Base-by-base conservation (phyloP, 2,329 filamentous ascomycete genomes). In the Trichophyton simii region DNA sequence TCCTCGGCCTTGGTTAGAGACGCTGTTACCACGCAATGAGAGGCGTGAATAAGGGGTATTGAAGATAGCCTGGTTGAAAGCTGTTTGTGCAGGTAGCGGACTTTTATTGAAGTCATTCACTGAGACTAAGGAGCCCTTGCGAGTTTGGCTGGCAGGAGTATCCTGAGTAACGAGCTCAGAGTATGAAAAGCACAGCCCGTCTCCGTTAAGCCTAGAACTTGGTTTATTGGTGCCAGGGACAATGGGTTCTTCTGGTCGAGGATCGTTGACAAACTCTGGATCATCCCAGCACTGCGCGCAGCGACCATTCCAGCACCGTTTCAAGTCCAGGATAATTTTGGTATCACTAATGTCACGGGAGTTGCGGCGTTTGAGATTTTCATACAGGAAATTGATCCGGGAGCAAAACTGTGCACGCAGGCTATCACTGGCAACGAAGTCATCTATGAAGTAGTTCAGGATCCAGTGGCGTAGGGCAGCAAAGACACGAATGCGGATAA, bases 391-490 rank as follows among this genome's bases (percentile, higher is more conserved):
- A 71, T 97, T 96, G 62, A 96, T 80, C 7, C 91, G 79, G 36
- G 85, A 79, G 74, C 92, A 96, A 70, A 96, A 96, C 15, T 83
- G 83, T 3, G 82, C 78, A 7, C 92, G 86, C 36, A 97, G 78
- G 52, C 82, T 78, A 69, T 87, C 86, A 70, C 91, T 85, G 25
- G 87, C 75, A 46, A 95, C 83, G 71, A 96, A 99, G 71, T 99
- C 94, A 70, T 99, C 94, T 61, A 89, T 82, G 67, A 97, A 99
- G 73, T 99, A 99, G 72, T 99, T 99, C 64, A 99, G 76, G 62
- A 97, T 91, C 94, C 94, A 99, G 73, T 99, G 94, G 61, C 94
- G 85, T 52, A 97, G 80, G 6, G 94, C 94, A 28, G 96, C 94
- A 76, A 97, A 99, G 0, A 91, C 95, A 48, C 94, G 84, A 15